These are phyloP conservation scores for Primulina tabacum DNA, from an alignment of 257 asterid genomes.

Conservation along the genomic window DNA sequence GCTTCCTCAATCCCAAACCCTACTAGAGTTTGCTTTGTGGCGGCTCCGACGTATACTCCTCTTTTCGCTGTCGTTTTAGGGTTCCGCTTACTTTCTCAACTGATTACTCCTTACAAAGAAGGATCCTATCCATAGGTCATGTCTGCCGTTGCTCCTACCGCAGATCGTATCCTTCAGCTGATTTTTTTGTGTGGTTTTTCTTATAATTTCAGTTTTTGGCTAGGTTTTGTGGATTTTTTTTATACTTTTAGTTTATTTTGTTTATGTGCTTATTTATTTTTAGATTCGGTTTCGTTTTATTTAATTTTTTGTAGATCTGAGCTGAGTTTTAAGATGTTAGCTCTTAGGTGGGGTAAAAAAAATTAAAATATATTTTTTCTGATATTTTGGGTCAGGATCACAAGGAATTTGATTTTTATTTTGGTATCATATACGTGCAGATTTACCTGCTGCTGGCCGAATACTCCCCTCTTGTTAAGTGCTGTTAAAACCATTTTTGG, in stretches of 20 bases:
- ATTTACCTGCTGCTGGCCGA: neutral
- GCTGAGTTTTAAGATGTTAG: slow-evolving; percentile 6
- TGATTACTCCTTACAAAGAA: neutral
- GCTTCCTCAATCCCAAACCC: slow-evolving; percentile 48
- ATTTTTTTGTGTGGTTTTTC: neutral
- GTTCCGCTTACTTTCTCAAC: slow-evolving; percentile 4
- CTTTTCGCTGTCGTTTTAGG: slow-evolving; percentile 13
- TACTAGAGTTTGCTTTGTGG: slow-evolving; percentile 17
- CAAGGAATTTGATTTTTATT: neutral
- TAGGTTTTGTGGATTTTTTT: neutral
- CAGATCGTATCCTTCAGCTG: slow-evolving; percentile 57
- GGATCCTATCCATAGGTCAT: slow-evolving; percentile 30
- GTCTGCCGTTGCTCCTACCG: slow-evolving; percentile 58
- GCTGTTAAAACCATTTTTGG: neutral
- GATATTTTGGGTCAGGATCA: slow-evolving; percentile 5
- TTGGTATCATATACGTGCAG: neutral
- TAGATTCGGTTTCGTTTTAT: neutral
- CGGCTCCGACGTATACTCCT: slow-evolving; percentile 41
- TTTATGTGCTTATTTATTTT: neutral
- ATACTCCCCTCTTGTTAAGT: neutral
- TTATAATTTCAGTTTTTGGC: neutral
- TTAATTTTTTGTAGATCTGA: slow-evolving; percentile 28
- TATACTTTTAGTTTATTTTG: neutral
- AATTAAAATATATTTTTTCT: no score
- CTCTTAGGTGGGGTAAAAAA: neutral